A percentile compares a stretch with the other conserved stretches of the same genome.
Evolutionary conservation across 257 asterid species (phyloP).

Genomic region (Rauvolfia tetraphylla): DNA sequence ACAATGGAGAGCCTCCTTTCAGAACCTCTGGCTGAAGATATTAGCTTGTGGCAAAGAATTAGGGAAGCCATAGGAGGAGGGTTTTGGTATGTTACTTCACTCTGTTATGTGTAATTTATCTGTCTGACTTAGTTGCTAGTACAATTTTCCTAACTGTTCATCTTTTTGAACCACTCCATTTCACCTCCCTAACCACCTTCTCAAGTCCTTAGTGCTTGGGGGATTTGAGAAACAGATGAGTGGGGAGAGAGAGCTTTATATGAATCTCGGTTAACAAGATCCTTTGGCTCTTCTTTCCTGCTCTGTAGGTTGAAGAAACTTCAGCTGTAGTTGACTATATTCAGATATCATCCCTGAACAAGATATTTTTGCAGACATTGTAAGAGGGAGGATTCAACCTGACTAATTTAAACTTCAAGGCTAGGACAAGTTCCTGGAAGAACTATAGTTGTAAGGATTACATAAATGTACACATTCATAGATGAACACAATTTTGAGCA

Average conservation of each 20-base stretch:
- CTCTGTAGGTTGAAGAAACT: constrained; percentile 13
- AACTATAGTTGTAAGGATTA: background rate
- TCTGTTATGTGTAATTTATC: background rate
- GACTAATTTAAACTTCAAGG: background rate
- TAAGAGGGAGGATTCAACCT: background rate
- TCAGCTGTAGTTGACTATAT: background rate
- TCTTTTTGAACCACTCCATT: background rate
- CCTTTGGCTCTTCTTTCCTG: no score
- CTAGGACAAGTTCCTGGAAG: background rate
- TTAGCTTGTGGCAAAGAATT: constrained; percentile 40
- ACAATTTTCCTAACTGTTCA: background rate
- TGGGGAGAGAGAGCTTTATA: background rate
- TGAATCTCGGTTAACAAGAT: background rate
- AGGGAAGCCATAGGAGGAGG: constrained; percentile 28
- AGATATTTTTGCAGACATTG: constrained; percentile 1
- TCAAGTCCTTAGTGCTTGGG: background rate
- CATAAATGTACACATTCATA: background rate
- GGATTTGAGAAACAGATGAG: background rate
- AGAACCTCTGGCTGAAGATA: constrained; percentile 31
- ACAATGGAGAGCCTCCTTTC: constrained; percentile 42
- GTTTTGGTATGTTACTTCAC: constrained; percentile 31
- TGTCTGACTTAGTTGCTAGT: background rate
- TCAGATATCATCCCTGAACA: background rate
- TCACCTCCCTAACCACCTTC: background rate
- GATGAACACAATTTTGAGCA: constrained; percentile 5